Percentiles rank a stretch among this genome's conserved stretches.
Evolutionary conservation across 257 asterid species (phyloP).

Genomic region (Verbascum thapsus): DNA sequence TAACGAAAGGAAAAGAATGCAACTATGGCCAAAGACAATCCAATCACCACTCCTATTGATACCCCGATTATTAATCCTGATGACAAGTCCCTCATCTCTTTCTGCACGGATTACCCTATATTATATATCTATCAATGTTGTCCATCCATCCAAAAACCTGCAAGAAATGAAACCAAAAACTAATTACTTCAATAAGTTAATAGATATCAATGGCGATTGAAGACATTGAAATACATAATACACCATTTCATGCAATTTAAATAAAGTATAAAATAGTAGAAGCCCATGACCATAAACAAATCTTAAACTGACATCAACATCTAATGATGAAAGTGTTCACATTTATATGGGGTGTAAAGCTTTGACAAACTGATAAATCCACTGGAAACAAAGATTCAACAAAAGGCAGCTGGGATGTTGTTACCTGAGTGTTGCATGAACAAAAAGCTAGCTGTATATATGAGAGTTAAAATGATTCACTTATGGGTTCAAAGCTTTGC

Average conservation of each 20-base stretch:
- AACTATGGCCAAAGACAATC: conserved; percentile 57
- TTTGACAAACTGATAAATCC: conserved; percentile 20
- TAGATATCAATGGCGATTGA: background rate
- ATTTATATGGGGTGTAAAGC: background rate
- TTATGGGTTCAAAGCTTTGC: background rate
- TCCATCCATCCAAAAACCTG: conserved; percentile 43
- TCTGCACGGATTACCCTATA: conserved; percentile 27
- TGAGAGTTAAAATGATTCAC: conserved; percentile 19
- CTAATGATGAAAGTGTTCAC: background rate
- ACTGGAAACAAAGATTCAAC: conserved; percentile 14
- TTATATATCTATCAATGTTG: conserved; percentile 34
- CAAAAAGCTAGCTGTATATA: background rate
- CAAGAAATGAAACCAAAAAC: conserved; percentile 14
- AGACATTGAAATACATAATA: background rate
- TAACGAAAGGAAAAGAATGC: conserved; percentile 59
- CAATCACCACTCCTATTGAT: conserved; percentile 75
- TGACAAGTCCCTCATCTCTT: conserved; percentile 58
- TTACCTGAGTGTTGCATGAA: background rate
- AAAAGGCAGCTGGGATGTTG: conserved; percentile 11
- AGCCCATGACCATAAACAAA: conserved; percentile 19
- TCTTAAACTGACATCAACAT: conserved; percentile 2
- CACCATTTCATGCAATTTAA: background rate
- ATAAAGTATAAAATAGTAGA: conserved; percentile 1
- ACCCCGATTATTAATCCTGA: conserved; percentile 62
- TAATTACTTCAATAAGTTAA: too few species aligned